phyloP scores from a whole-genome alignment of 2,329 filamentous ascomycete genomes.

The Alternaria gansuensis region DNA sequence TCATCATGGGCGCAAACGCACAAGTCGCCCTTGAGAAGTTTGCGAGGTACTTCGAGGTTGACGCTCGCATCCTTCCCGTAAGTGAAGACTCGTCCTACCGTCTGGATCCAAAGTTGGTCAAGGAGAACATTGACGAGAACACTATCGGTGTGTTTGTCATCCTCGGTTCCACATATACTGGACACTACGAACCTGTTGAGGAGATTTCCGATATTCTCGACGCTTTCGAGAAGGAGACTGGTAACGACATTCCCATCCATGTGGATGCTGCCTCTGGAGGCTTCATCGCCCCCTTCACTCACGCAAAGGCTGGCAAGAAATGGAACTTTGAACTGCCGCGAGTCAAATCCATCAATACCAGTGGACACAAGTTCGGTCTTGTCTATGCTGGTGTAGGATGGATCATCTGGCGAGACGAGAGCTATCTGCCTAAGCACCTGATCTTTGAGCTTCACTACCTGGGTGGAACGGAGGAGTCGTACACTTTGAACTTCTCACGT shows the following conservation, averaged over 20 bases:
- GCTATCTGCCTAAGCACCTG: conserved; percentile 71
- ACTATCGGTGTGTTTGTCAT: conserved; percentile 81
- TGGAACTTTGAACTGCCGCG: conserved; percentile 71
- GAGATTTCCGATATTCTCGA: conserved; percentile 72
- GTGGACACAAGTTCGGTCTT: conserved; percentile 69
- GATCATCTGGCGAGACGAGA: conserved; percentile 65
- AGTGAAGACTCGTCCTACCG: conserved; percentile 68
- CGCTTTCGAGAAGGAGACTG: conserved; percentile 68
- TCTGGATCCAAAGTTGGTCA: conserved; percentile 70
- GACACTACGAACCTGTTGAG: conserved; percentile 76
- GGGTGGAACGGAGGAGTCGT: conserved; percentile 74
- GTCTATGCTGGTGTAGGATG: conserved; percentile 75
- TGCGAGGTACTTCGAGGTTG: conserved; percentile 77
- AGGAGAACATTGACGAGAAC: conserved; percentile 75
- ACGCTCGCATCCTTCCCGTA: conserved; percentile 71
- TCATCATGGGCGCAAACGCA: conserved; percentile 77
- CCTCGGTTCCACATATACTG: conserved; percentile 75
- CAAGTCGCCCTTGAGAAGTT: conserved; percentile 79
- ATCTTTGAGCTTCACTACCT: conserved; percentile 77
- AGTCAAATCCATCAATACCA: conserved; percentile 72
- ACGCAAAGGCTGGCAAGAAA: conserved; percentile 65
- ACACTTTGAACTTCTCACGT: conserved; percentile 76
- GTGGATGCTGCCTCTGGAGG: conserved; percentile 69
- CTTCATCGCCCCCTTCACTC: conserved; percentile 69
- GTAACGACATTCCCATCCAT: conserved; percentile 72